A percentile compares a stretch with the other conserved stretches of the same genome.
These are phyloP conservation scores for Pythium rishiriense DNA, from an alignment of 352 stramenopile species.

Conservation along the genomic window DNA sequence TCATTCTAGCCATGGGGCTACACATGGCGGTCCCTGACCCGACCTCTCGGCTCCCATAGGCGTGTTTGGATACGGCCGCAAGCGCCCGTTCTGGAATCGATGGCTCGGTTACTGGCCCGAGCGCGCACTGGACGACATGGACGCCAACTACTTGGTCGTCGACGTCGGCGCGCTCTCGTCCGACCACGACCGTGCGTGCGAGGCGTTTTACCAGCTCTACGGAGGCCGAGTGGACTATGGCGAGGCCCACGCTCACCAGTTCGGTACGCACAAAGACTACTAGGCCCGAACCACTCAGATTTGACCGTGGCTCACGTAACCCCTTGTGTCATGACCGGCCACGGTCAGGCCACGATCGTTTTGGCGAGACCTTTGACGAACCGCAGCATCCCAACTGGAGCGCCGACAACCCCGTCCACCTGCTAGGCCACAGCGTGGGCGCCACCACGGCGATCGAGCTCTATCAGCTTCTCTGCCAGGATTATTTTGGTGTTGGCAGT, in stretches of 20 bases:
- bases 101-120: constrained; percentile 60
- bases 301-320: not conserved
- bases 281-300: not conserved
- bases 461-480: constrained; percentile 63
- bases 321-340: not conserved
- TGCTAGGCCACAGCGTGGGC: constrained; percentile 69
- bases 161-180: constrained; percentile 62
- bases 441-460: constrained; percentile 67
- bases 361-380: constrained; percentile 38
- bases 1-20: no score
- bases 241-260: constrained; percentile 36
- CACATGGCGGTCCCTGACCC: no score
- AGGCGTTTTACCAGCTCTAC: constrained; percentile 64
- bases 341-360: constrained; percentile 41
- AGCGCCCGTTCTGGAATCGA: constrained; percentile 44
- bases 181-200: constrained; percentile 66
- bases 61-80: constrained; percentile 57
- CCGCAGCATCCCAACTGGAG: constrained; percentile 44
- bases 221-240: constrained; percentile 65
- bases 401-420: constrained; percentile 48
- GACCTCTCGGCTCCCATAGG: constrained; percentile 19
- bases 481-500: constrained; percentile 58
- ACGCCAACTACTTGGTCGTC: constrained; percentile 60
- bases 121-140: constrained; percentile 36
- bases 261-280: constrained; percentile 6